Conservation (phyloP, 139 green algal species). For the Edaphochlamys debaryana region DNA sequence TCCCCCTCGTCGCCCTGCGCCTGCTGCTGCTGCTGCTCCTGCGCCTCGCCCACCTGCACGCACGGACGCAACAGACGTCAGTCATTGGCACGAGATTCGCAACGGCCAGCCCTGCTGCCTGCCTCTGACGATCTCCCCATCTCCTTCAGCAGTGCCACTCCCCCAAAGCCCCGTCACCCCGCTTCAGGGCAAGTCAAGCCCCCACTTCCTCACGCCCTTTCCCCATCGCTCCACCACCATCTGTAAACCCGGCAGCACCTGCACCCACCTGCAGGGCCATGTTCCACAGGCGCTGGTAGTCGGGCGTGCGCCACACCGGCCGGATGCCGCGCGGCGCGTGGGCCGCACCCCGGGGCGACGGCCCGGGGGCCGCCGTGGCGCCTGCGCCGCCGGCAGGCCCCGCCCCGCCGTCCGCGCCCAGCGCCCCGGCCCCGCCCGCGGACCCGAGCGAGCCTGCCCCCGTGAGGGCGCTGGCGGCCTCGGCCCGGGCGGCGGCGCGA, state of each 20-base stretch:
- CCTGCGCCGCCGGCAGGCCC: neutral
- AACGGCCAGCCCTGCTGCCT: too few species aligned
- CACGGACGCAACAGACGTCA: too few species aligned
- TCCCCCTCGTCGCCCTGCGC: neutral
- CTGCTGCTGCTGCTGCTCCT: slow-evolving; percentile 41
- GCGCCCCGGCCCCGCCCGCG: neutral
- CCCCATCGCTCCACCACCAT: too few species aligned
- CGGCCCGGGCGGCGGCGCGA: slow-evolving; percentile 36
- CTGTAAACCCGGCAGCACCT: too few species aligned
- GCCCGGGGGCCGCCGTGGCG: neutral
- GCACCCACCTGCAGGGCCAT: slow-evolving; percentile 60
- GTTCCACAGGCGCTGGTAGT: slow-evolving; percentile 67
- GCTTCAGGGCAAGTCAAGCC: too few species aligned
- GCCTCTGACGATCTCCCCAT: too few species aligned
- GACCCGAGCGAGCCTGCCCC: too few species aligned
- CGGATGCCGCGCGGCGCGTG: slow-evolving; percentile 11
- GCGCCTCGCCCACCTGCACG: slow-evolving; percentile 62
- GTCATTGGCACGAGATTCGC: too few species aligned
- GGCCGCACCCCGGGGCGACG: neutral
- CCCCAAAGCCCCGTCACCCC: too few species aligned
- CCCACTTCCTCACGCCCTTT: too few species aligned
- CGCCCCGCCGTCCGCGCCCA: neutral
- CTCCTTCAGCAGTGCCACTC: too few species aligned
- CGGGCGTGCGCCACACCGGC: slow-evolving; percentile 63
- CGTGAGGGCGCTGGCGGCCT: slow-evolving; percentile 14